Evolutionary conservation across 1,284 basidiomycete genomes (phyloP).

Genomic region (Trametes sp.): DNA sequence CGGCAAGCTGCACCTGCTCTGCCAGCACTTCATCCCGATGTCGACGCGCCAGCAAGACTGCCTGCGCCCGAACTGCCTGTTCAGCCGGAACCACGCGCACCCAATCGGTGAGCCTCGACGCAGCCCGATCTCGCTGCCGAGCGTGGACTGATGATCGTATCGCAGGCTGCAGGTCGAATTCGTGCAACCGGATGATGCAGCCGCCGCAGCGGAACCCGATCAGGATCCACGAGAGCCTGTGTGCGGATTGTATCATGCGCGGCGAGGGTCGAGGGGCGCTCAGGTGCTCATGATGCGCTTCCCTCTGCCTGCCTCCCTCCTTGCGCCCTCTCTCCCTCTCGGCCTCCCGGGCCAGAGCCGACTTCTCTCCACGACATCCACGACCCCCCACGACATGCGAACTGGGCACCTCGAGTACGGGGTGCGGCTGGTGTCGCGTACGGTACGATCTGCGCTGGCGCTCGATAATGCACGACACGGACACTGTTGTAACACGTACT

Average conservation of each 20-base stretch:
- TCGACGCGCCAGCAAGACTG: slow-evolving; percentile 76
- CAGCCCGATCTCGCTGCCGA: background rate
- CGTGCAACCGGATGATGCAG: slow-evolving; percentile 73
- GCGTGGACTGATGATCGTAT: slow-evolving; percentile 14
- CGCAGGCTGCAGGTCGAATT: slow-evolving; percentile 65
- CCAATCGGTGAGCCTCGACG: slow-evolving; percentile 52
- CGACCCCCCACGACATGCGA: slow-evolving; percentile 6
- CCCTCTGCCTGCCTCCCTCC: background rate
- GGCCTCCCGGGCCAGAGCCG: background rate
- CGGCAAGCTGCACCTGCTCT: slow-evolving; percentile 74
- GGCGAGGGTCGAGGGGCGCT: slow-evolving; percentile 42
- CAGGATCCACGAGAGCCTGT: slow-evolving; percentile 67
- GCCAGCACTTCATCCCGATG: slow-evolving; percentile 81
- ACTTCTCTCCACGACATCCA: slow-evolving; percentile 5
- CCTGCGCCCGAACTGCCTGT: slow-evolving; percentile 66
- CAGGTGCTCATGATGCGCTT: slow-evolving; percentile 24
- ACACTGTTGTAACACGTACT: slow-evolving; percentile 35
- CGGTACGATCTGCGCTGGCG: slow-evolving; percentile 37
- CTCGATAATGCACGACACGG: slow-evolving; percentile 30
- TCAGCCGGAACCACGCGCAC: slow-evolving; percentile 72
- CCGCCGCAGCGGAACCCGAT: slow-evolving; percentile 77
- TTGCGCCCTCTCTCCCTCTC: background rate
- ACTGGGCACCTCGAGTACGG: slow-evolving; percentile 20
- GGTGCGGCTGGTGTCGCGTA: slow-evolving; percentile 23
- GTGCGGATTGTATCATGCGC: slow-evolving; percentile 60